Percentiles rank a stretch among this genome's conserved stretches.
Evolutionary conservation across 2,329 filamentous ascomycete genomes (phyloP).

Genomic region (Colletotrichum gloeosporioides): DNA sequence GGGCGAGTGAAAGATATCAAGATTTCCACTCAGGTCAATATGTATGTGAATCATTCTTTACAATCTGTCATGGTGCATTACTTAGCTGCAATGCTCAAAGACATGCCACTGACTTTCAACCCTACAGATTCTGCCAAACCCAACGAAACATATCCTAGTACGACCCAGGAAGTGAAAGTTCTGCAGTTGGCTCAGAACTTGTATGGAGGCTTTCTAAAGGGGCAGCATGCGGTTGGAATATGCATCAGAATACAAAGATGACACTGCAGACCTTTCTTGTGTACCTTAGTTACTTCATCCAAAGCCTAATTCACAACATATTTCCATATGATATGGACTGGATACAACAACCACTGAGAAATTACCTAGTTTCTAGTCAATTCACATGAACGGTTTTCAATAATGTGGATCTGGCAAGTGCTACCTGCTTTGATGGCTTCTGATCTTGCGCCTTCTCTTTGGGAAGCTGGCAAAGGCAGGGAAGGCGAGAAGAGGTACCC

Average conservation of each 20-base stretch:
- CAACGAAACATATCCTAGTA: constrained; percentile 1
- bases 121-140: neutral
- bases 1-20: constrained; percentile 2
- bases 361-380: neutral
- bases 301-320: neutral
- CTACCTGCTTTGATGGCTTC: neutral
- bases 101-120: neutral
- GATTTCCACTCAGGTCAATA: constrained; percentile 12
- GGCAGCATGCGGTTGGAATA: neutral
- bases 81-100: neutral
- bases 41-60: neutral
- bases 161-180: neutral
- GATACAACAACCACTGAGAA: too few species aligned
- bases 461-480: neutral
- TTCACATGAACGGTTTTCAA: neutral
- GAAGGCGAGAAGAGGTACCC: neutral
- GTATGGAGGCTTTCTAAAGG: neutral
- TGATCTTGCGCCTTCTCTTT: neutral
- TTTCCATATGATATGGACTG: neutral
- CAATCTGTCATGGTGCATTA: neutral
- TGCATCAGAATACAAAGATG: neutral
- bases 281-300: neutral
- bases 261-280: neutral
- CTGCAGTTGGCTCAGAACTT: neutral
- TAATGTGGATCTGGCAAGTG: neutral